Evolutionary conservation across 2,329 filamentous ascomycete species (phyloP).

Genomic region (Lachnum nothofagi): DNA sequence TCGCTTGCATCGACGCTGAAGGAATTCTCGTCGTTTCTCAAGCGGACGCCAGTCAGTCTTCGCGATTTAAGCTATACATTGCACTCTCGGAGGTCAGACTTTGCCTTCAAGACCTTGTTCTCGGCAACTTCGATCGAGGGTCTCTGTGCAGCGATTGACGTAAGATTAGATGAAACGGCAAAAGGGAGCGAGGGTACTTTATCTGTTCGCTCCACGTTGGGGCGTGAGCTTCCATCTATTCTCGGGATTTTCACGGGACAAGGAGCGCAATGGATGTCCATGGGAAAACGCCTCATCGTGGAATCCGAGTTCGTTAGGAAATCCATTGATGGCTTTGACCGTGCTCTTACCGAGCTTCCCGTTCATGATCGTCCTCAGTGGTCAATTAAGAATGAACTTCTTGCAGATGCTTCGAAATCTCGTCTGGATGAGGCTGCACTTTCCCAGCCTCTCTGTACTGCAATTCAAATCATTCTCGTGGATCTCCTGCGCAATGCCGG

Average conservation of each 20-base stretch:
- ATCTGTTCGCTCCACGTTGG: not conserved
- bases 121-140: not conserved
- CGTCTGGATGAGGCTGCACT: conserved; percentile 34
- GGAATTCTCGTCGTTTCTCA: not conserved
- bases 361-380: conserved; percentile 6
- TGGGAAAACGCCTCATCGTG: conserved; percentile 21
- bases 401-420: conserved; percentile 20
- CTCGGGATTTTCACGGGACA: conserved; percentile 29
- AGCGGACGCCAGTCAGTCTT: not conserved
- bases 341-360: not conserved
- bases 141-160: conserved; percentile 6
- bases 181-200: not conserved
- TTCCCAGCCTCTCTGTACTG: conserved; percentile 40
- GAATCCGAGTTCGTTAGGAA: conserved; percentile 11
- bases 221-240: not conserved
- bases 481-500: conserved; percentile 40
- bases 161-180: not conserved
- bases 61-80: conserved; percentile 5
- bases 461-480: conserved; percentile 44
- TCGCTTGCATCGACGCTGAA: not conserved
- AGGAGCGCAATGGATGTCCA: conserved; percentile 27
- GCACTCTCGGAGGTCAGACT: conserved; percentile 1
- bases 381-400: conserved; percentile 27
- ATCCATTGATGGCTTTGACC: conserved; percentile 12
- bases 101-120: conserved; percentile 1